Base-by-base conservation (phyloP, 768 basidiomycete genomes). In the Termitomyces sp. region DNA sequence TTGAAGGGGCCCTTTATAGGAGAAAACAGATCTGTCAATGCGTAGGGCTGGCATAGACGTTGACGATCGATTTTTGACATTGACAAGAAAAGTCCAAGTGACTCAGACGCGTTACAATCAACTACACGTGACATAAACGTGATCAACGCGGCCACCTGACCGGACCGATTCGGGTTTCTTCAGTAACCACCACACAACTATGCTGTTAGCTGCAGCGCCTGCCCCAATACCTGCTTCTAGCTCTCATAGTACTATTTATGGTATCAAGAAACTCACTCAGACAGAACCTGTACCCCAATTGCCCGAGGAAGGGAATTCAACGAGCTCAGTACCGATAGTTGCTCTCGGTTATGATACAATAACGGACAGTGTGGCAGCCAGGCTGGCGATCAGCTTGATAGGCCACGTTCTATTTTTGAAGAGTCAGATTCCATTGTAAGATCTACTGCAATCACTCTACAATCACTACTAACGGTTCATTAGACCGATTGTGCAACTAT, bases 331-430 rank as follows among this genome's bases (percentile, higher is more conserved):
- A 31, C 74, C 76, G 0, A 56, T 73, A 13, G 73, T 76, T 7
- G 63, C 58, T 50, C 71, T 91, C 32, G 79, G 86, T 42, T 63
- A 74, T 3, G 79, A 83, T 10, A 55, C 61, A 1, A 76, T 91
- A 18, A 77, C 78, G 20, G 81, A 83, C 52, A 71, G 69, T 5
- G 74, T 86, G 66, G 89, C 89, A 10, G 82, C 85, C 1, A 76
- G 77, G 20, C 77, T 92, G 2, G 82, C 87, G 2, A 73, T 76
- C 12, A 81, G 79, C 54, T 67, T 90, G 25, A 70, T 92, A 0
- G 82, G 83, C 0, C 88, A 91, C 63, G 77, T 90, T 2, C 66
- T 91, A 16, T 92, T 88, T 63, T 71, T 91, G 52, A 92, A 91
- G 66, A 86, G 80, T 58, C 89, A 91, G 61, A 75, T 91, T 0